Percentiles rank a stretch among this genome's conserved stretches.
phyloP scores from a whole-genome alignment of 2,329 filamentous ascomycete genomes.

The Trichoderma breve region DNA sequence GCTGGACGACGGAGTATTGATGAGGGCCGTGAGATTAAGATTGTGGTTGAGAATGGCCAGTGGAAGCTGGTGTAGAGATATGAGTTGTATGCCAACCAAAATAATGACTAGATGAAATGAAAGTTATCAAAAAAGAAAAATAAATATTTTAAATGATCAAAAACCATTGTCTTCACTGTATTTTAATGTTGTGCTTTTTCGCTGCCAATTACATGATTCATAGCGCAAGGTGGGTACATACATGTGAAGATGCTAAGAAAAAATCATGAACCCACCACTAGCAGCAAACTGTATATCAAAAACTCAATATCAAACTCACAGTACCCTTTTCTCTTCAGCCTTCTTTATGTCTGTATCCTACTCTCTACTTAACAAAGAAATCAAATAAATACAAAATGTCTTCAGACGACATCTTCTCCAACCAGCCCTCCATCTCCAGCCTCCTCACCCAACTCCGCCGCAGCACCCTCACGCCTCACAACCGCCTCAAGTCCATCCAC shows the following conservation, averaged over 20 bases:
- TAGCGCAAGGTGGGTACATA: neutral
- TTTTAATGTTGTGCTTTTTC: neutral
- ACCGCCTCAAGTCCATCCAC: constrained; percentile 77
- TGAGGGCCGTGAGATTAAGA: constrained; percentile 74
- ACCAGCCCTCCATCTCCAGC: constrained; percentile 64
- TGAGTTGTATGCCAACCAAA: neutral
- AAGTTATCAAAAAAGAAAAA: neutral
- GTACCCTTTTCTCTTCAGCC: neutral
- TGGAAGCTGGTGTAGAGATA: constrained; percentile 62
- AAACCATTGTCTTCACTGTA: neutral
- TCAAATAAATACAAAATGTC: neutral
- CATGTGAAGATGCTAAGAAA: neutral
- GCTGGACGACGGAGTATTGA: constrained; percentile 83
- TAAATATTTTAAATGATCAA: neutral
- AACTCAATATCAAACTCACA: neutral
- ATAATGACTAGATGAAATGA: constrained; percentile 18
- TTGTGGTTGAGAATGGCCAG: constrained; percentile 60
- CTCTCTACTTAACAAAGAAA: neutral
- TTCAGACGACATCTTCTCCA: constrained; percentile 45
- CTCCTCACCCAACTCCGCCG: constrained; percentile 71
- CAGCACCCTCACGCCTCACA: constrained; percentile 72
- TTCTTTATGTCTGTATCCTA: no score
- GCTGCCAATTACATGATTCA: neutral
- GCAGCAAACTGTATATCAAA: neutral
- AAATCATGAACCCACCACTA: neutral